phyloP scores from a whole-genome alignment of 331 rosid genomes.

The Acacia pycnantha region DNA sequence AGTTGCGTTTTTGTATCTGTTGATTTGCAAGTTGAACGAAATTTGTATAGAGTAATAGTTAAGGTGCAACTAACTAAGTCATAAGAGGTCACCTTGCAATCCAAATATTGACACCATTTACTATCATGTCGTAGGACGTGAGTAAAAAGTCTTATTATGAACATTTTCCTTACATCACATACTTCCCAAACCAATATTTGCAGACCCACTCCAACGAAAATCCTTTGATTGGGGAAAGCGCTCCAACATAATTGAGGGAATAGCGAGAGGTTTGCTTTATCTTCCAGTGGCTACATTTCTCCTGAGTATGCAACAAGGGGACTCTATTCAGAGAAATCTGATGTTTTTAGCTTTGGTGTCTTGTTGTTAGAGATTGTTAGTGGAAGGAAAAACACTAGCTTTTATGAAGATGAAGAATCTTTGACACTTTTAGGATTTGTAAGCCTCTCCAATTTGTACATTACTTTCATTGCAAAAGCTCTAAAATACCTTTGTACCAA shows the following conservation, averaged over 20 bases:
- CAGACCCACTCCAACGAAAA: not conserved
- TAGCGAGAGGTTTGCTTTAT: slow-evolving; percentile 17
- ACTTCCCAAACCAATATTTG: not conserved
- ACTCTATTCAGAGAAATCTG: slow-evolving; percentile 47
- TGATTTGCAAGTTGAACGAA: not conserved
- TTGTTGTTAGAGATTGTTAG: slow-evolving; percentile 44
- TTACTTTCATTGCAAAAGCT: not conserved
- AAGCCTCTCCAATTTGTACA: not conserved
- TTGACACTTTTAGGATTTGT: slow-evolving; percentile 37
- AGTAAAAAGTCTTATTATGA: no score
- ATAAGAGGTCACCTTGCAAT: not conserved
- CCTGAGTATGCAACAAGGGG: slow-evolving; percentile 56
- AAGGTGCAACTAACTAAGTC: not conserved
- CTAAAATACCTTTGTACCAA: not conserved
- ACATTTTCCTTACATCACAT: not conserved
- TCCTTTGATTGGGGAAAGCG: slow-evolving; percentile 15
- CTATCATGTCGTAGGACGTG: not conserved
- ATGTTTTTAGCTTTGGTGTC: slow-evolving; percentile 60
- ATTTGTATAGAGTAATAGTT: not conserved
- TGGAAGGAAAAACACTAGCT: slow-evolving; percentile 39
- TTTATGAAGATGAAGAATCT: slow-evolving; percentile 14
- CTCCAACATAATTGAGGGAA: slow-evolving; percentile 28
- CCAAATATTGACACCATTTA: not conserved
- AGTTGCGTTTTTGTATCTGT: not conserved
- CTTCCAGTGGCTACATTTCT: slow-evolving; percentile 45